phyloP scores from a whole-genome alignment of 2,329 filamentous ascomycete genomes.

The Curvularia eragrostidis region DNA sequence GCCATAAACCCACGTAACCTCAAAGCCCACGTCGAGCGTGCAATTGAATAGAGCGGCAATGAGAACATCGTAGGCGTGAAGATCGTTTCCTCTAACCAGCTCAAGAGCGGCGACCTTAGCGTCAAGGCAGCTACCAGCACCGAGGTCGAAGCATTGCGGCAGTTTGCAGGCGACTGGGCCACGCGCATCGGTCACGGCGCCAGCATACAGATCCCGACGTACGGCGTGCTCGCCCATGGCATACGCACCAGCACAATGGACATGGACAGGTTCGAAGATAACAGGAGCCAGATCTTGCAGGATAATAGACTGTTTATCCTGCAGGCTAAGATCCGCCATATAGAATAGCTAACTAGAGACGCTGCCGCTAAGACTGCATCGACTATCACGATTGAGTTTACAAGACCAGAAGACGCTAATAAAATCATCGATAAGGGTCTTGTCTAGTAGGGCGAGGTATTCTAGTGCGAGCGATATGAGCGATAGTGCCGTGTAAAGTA shows the following conservation, averaged over 20 bases:
- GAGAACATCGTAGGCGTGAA: constrained; percentile 24
- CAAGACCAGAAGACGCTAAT: constrained; percentile 24
- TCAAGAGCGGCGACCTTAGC: constrained; percentile 28
- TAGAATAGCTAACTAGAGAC: constrained; percentile 21
- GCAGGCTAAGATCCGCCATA: constrained; percentile 20
- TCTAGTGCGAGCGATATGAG: constrained; percentile 24
- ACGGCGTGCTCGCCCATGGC: constrained; percentile 21
- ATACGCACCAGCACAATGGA: constrained; percentile 26
- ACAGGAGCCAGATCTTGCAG: constrained; percentile 20
- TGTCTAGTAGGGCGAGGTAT: constrained; percentile 23
- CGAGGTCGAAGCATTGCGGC: neutral
- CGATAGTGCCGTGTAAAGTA: constrained; percentile 17
- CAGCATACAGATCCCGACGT: constrained; percentile 10
- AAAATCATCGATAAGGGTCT: constrained; percentile 28
- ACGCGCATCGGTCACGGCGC: constrained; percentile 15
- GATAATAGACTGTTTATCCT: constrained; percentile 28
- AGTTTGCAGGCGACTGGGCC: constrained; percentile 7
- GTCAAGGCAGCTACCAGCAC: constrained; percentile 22
- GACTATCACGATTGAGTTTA: constrained; percentile 24
- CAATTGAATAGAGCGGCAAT: constrained; percentile 25
- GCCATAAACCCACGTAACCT: constrained; percentile 22
- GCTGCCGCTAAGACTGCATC: constrained; percentile 13
- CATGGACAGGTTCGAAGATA: constrained; percentile 24
- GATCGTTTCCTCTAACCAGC: constrained; percentile 28
- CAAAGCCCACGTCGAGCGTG: constrained; percentile 25